Evolutionary conservation across 768 basidiomycete genomes (phyloP).

Genomic region (Strobilomyces dryophilus): DNA sequence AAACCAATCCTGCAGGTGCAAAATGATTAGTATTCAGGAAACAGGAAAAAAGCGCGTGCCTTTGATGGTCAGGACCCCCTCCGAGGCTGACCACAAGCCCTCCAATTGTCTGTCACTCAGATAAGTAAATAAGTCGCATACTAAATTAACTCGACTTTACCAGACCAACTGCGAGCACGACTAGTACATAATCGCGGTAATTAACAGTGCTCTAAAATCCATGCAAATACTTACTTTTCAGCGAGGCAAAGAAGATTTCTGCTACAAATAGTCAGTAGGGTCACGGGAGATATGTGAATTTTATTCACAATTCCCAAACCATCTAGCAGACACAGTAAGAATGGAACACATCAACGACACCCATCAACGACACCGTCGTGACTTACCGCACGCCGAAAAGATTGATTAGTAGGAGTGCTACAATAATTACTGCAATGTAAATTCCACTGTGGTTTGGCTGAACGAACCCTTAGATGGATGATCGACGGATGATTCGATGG

Average conservation of each 20-base stretch:
- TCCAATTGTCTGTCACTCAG: slow-evolving; percentile 25
- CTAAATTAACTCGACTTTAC: slow-evolving; percentile 1
- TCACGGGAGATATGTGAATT: neutral
- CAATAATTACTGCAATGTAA: slow-evolving; percentile 38
- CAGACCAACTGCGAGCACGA: slow-evolving; percentile 36
- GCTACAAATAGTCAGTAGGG: slow-evolving; percentile 13
- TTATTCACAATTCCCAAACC: slow-evolving; percentile 21
- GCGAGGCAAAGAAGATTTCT: slow-evolving; percentile 19
- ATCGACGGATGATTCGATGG: too few species aligned
- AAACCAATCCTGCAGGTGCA: slow-evolving; percentile 15
- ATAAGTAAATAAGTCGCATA: neutral
- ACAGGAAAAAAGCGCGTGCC: slow-evolving; percentile 31
- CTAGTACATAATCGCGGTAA: slow-evolving; percentile 15
- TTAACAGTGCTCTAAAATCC: neutral
- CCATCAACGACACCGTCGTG: slow-evolving; percentile 27
- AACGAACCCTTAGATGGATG: too few species aligned
- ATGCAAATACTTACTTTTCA: slow-evolving; percentile 17
- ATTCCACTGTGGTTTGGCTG: slow-evolving; percentile 36
- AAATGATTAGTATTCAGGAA: slow-evolving; percentile 18
- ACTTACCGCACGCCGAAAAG: slow-evolving; percentile 45
- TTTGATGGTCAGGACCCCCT: slow-evolving; percentile 49
- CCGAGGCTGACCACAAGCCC: slow-evolving; percentile 56
- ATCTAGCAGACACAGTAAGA: slow-evolving; percentile 25
- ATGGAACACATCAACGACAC: slow-evolving; percentile 33
- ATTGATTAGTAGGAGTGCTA: slow-evolving; percentile 40